phyloP scores from a whole-genome alignment of 768 basidiomycete genomes.

The Tulasnella sp. region DNA sequence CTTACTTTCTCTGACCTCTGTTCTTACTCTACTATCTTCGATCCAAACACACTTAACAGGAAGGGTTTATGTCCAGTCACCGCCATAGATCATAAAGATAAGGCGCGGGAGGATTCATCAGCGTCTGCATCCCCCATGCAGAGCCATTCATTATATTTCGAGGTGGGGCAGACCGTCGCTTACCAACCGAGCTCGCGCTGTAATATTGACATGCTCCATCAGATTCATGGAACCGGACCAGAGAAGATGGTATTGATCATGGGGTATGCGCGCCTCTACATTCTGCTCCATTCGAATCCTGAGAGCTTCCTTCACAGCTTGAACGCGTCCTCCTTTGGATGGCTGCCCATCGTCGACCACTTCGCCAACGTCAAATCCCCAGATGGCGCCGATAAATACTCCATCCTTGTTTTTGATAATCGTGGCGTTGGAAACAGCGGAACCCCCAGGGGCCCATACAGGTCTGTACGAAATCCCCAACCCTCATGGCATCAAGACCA shows the following conservation, averaged over 20 bases:
- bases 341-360: conserved; percentile 52
- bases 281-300: not conserved
- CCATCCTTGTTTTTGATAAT: conserved; percentile 70
- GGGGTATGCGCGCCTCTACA: conserved; percentile 34
- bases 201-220: conserved; percentile 27
- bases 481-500: not conserved
- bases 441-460: conserved; percentile 62
- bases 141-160: conserved; percentile 64
- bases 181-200: too few species aligned
- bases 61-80: conserved; percentile 72
- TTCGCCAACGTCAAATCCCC: conserved; percentile 35
- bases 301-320: conserved; percentile 24
- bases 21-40: conserved; percentile 37
- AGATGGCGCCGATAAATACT: conserved; percentile 33
- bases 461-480: conserved; percentile 36
- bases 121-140: conserved; percentile 33
- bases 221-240: conserved; percentile 53
- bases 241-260: conserved; percentile 65
- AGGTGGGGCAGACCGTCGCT: conserved; percentile 6
- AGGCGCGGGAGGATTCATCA: not conserved
- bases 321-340: conserved; percentile 51
- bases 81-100: conserved; percentile 34
- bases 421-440: conserved; percentile 70
- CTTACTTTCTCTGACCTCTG: not conserved
- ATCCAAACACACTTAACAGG: conserved; percentile 47